Base-by-base conservation (phyloP, 129 eudicot species). In the Ambrosia artemisiifolia region DNA sequence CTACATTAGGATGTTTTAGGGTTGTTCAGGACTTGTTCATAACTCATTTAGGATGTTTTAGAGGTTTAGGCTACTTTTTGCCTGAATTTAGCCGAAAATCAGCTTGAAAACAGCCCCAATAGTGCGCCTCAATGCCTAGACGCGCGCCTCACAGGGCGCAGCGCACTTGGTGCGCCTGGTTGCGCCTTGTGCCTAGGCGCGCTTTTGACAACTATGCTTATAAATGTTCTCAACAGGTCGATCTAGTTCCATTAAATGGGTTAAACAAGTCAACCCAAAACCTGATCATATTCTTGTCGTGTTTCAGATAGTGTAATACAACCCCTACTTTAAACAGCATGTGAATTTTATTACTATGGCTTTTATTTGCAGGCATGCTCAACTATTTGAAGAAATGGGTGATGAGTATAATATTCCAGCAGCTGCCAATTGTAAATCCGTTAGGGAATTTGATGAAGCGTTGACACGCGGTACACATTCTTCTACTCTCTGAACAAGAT, bases 361-460 rank as follows among this genome's bases (percentile, higher is more conserved):
- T 79, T 69, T 55, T 74, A 51, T 80, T 72, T 70, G 40, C 76
- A 94, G 99, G 68, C 99, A 94, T 85, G 90, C 91, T 72, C 88
- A 72, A 69, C 72, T 94, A 6, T 94, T 94, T 75, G 96, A 90
- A 72, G 97, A 94, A 70, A 76, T 94, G 50, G 80, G 86, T 16
- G 97, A 87, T 28, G 99, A 94, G 10, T 94, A 75, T 83, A 83
- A 94, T 77, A 83, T 94, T 40, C 88, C 87, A 56, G 73, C 85
- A 76, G 97, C 85, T 78, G 91, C 93, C 63, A 86, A 81, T 70
- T 87, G 91, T 59, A 90, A 78, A 76, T 78, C 99, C 42, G 81
- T 94, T 56, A 84, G 92, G 75, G 96, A 90, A 73, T 94, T 90
- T 72, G 99, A 94, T 76, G 97, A 90, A 17, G 97, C 88, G 19